Evolutionary conservation across 2,329 filamentous ascomycete species (phyloP), one percentile per base, ranked within the genome.

Genomic region (Elsinoe fawcettii): DNA sequence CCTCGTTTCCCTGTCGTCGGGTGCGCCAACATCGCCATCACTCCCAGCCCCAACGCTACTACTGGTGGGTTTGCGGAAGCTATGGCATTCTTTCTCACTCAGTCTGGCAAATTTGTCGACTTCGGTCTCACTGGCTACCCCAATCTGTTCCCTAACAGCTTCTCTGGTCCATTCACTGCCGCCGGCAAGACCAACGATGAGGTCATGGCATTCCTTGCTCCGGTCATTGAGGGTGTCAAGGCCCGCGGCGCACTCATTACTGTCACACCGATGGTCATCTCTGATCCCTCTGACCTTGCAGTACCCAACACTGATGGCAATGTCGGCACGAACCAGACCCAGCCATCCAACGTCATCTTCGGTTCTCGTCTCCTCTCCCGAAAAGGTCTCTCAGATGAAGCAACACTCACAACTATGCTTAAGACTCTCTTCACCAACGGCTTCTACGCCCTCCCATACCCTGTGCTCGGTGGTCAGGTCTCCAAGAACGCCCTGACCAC

Each of bases 11-110:
- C 25, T 11, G 39, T 32, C 23, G 53, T 55, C 11, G 53, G 53
- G n/a, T 43, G 36, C 25, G 37, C 71, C 18, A 64, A 65, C 2
- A 71, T 75, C 56, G 62, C 53, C 22, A 20, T 55, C 20, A 36
- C 20, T 20, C 25, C 36, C 23, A 53, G 34, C 34, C 49, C 49
- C 32, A 53, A 53, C 32, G 53, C 36, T 5, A 55, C 53, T 23
- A 43, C 53, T 12, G 53, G 53, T n/a, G 53, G 53, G 6, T 55
- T 43, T 23, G 39, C 39, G 9, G 36, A 43, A 36, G 53, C 53
- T 5, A 43, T 55, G 36, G 39, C 14, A 12, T 55, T 27, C 25
- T 55, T 27, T 12, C 37, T 55, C 8, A 16, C 36, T 7, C 53
- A 43, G 8, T 30, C 53, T 34, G 53, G 36, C 7, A 55, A 55